A percentile compares a stretch with the other conserved stretches of the same genome.
Evolutionary conservation across 2,329 filamentous ascomycete genomes (phyloP).

Genomic region (Colletotrichum gloeosporioides): DNA sequence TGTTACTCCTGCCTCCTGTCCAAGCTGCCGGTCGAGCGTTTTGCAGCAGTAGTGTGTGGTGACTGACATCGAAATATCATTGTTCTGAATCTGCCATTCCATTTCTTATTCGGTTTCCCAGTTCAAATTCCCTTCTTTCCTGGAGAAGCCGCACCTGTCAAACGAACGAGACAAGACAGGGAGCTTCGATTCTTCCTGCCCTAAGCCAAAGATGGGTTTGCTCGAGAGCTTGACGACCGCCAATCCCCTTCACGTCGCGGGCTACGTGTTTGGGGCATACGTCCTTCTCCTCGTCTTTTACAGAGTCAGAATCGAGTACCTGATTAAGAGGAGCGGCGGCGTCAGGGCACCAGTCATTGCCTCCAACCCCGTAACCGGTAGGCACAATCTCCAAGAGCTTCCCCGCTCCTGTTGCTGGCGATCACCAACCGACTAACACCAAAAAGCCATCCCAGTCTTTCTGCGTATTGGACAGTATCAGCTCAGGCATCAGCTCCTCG

Average conservation of each 20-base stretch:
- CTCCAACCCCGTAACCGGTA: constrained; percentile 23
- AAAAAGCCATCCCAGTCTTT: constrained; percentile 18
- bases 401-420: not conserved
- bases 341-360: constrained; percentile 20
- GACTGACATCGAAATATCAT: not conserved
- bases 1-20: not conserved
- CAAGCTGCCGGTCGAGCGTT: not conserved
- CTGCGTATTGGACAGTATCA: constrained; percentile 14
- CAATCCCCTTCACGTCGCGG: constrained; percentile 7
- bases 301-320: not conserved
- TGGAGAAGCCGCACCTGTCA: not conserved
- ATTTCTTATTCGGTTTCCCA: not conserved
- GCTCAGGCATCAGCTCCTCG: constrained; percentile 32
- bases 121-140: not conserved
- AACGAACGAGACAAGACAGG: not conserved
- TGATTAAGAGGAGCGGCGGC: constrained; percentile 8
- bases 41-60: not conserved
- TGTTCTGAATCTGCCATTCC: not conserved
- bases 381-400: not conserved
- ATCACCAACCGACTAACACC: not conserved
- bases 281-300: constrained; percentile 8
- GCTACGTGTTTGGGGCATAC: not conserved
- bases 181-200: not conserved
- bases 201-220: constrained; percentile 3
- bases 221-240: not conserved